Evolutionary conservation across 768 basidiomycete species (phyloP), one percentile per base, ranked within the genome.

Genomic region (Tricholoma sp.): DNA sequence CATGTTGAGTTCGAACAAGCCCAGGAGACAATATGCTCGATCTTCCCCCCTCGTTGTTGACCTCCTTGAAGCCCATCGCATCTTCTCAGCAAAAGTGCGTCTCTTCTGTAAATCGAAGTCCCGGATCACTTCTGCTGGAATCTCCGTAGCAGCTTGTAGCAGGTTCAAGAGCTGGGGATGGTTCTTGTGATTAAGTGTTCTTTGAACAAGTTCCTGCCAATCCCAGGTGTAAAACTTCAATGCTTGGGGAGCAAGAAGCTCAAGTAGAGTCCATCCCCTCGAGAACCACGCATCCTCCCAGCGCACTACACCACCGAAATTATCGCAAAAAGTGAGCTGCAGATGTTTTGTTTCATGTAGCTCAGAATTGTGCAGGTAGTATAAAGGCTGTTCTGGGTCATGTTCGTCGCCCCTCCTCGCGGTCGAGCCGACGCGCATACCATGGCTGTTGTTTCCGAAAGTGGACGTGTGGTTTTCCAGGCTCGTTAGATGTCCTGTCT

Each of bases 31-130:
- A 18, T 52, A 52, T 5, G 28, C 18, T 12, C 11, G 18, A 24
- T 52, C 51, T n/a, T 52, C 51, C 51, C 36, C 36, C 28, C 51
- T 37, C 15, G 51, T 52, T n/a, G 51, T 52, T 9, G 17, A 37
- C 28, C 51, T 52, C 34, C 20, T 36, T 39, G 51, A 36, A 37
- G 18, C 36, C 51, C 51, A 52, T 17, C 11, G 34, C 36, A 52
- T 52, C 33, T 28, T 18, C 28, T 39, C 51, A 11, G n/a, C 32
- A 8, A 52, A 24, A n/a, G 39, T 37, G 29, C 18, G 34, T n/a
- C 20, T 39, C 51, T 52, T 37, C 18, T 33, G 17, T 6, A 34
- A 18, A 8, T 51, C 50, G n/a, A 52, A 52, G 17, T 37, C 0
- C 11, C 34, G 33, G 0, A 52, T 37, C 17, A 13, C 36, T 18